These are phyloP conservation scores for Coniochaeta sp. DNA, from an alignment of 2,329 filamentous ascomycete species.

Conservation along the genomic window DNA sequence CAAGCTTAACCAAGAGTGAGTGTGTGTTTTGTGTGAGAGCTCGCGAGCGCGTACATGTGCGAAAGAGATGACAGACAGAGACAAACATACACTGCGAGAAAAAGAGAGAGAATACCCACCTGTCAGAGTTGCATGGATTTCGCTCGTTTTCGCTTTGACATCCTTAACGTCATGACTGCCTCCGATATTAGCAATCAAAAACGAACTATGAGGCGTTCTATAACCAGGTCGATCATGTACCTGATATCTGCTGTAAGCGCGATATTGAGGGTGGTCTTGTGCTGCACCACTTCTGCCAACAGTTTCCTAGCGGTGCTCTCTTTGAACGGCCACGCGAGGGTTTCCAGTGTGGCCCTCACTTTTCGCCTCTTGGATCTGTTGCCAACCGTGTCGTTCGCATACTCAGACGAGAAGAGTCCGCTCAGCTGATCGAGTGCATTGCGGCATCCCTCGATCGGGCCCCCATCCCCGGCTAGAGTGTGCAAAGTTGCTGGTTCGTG, in stretches of 20 bases:
- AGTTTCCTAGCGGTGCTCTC: conserved; percentile 1
- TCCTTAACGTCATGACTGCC: not conserved
- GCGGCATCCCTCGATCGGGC: conserved; percentile 6
- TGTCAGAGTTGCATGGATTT: not conserved
- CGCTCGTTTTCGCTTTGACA: not conserved
- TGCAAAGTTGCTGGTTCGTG: not conserved
- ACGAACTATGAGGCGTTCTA: not conserved
- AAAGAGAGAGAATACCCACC: not conserved
- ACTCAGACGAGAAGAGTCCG: not conserved
- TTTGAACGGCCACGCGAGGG: conserved; percentile 6
- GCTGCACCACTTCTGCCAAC: conserved; percentile 3
- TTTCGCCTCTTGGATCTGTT: not conserved
- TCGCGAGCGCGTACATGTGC: too few relatives aligned
- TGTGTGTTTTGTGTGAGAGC: too few relatives aligned
- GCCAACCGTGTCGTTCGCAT: not conserved
- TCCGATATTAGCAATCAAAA: not conserved
- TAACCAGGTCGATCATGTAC: conserved; percentile 1
- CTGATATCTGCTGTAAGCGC: conserved; percentile 5
- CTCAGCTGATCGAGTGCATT: conserved; percentile 1
- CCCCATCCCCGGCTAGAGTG: not conserved
- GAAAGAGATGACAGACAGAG: too few relatives aligned
- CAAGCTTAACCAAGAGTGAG: too few relatives aligned
- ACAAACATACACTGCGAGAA: not conserved
- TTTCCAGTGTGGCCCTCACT: not conserved
- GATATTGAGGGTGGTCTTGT: conserved; percentile 8